Conservation (phyloP, 164 flowering plant species). For the Malania oleifera region DNA sequence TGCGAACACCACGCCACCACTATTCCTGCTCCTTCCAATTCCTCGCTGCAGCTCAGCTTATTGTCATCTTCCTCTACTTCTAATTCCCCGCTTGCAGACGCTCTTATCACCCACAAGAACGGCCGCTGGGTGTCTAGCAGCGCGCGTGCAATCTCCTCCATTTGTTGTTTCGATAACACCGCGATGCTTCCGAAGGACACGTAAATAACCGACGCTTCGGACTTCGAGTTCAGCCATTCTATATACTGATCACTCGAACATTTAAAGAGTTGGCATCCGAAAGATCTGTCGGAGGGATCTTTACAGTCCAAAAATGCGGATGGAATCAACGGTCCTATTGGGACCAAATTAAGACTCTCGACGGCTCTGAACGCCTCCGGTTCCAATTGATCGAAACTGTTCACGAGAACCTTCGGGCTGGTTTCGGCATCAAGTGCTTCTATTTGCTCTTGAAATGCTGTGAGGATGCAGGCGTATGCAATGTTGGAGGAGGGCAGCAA, state of each 20-base stretch:
- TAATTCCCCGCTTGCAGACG: not conserved
- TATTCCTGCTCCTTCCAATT: slow-evolving; percentile 24
- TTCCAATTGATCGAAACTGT: slow-evolving; percentile 41
- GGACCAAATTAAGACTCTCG: slow-evolving; percentile 17
- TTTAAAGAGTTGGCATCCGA: slow-evolving; percentile 30
- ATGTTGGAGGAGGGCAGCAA: slow-evolving; percentile 12
- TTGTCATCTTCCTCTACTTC: slow-evolving; percentile 8
- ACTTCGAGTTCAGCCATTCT: slow-evolving; percentile 40
- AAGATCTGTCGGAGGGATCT: slow-evolving; percentile 21
- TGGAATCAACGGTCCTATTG: slow-evolving; percentile 46
- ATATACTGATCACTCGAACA: slow-evolving; percentile 17
- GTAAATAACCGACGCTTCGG: slow-evolving; percentile 32
- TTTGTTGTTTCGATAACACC: slow-evolving; percentile 19
- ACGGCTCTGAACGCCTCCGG: slow-evolving; percentile 23
- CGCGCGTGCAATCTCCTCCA: slow-evolving; percentile 33
- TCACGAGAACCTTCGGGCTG: slow-evolving; percentile 27
- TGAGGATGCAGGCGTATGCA: not conserved
- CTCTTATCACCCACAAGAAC: slow-evolving; percentile 43
- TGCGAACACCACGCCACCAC: slow-evolving; percentile 49
- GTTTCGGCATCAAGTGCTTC: slow-evolving; percentile 11
- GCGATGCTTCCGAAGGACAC: slow-evolving; percentile 42
- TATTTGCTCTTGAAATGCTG: slow-evolving; percentile 13
- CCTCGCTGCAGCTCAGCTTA: slow-evolving; percentile 8
- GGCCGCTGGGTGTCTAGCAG: slow-evolving; percentile 22
- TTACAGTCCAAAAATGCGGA: slow-evolving; percentile 30